Percentiles rank a stretch among this genome's conserved stretches.
These are phyloP conservation scores for Bidens hawaiensis DNA, from an alignment of 140 eudicot species.

Conservation along the genomic window DNA sequence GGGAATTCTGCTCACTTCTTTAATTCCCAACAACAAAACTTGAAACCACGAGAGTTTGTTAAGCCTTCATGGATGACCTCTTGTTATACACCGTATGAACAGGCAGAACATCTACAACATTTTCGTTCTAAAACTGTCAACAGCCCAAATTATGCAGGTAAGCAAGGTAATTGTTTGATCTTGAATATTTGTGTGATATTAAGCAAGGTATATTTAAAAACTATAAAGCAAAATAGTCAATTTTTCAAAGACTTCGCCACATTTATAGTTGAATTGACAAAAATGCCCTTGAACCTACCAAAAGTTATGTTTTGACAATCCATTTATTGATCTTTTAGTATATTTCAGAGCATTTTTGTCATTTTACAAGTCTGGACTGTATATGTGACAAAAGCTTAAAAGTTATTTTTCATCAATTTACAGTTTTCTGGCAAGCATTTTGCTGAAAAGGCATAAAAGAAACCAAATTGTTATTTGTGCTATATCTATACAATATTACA, in stretches of 20 bases:
- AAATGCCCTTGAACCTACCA: not conserved
- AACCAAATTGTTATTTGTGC: not conserved
- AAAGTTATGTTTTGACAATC: not conserved
- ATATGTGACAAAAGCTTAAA: not conserved
- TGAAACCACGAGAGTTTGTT: constrained; percentile 25
- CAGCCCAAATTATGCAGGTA: constrained; percentile 31
- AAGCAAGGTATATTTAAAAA: too few relatives aligned
- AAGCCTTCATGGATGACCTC: constrained; percentile 20
- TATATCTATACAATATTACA: not conserved
- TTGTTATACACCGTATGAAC: constrained; percentile 17
- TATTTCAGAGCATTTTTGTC: not conserved
- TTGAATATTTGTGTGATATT: not conserved
- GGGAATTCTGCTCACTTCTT: constrained; percentile 17
- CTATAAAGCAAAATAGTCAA: too few relatives aligned
- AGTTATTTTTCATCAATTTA: not conserved
- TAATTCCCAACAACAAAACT: constrained; percentile 17
- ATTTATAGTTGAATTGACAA: not conserved
- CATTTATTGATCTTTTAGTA: not conserved
- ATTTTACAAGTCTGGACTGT: not conserved
- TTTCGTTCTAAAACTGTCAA: constrained; percentile 13
- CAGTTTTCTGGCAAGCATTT: not conserved
- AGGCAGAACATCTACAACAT: constrained; percentile 25
- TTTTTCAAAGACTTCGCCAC: not conserved
- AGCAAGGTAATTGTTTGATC: constrained; percentile 19
- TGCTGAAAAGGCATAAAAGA: not conserved